These are phyloP conservation scores for Furcasterigmium sp. DNA, from an alignment of 2,329 filamentous ascomycete genomes.

Conservation along the genomic window DNA sequence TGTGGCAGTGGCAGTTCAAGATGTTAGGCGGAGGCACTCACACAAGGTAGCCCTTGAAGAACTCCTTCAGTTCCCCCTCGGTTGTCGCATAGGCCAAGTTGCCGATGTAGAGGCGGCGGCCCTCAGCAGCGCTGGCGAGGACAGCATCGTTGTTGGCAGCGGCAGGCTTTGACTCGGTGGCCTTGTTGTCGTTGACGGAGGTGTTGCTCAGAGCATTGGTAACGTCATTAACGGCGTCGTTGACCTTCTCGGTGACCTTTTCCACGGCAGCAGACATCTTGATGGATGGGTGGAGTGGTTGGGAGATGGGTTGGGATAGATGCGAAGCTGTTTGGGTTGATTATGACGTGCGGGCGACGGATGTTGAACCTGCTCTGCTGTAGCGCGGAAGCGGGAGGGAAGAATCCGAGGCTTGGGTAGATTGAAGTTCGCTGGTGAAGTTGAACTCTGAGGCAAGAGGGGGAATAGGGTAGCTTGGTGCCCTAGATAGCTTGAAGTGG, in stretches of 20 bases:
- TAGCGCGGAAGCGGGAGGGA: constrained; percentile 21
- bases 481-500: constrained; percentile 59
- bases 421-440: constrained; percentile 33
- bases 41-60: constrained; percentile 99
- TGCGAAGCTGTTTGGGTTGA: constrained; percentile 34
- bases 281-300: constrained; percentile 29
- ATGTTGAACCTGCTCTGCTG: constrained; percentile 29
- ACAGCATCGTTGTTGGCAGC: constrained; percentile 77
- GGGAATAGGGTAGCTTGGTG: constrained; percentile 81
- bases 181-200: constrained; percentile 57
- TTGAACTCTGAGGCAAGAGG: constrained; percentile 72
- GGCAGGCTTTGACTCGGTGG: constrained; percentile 36
- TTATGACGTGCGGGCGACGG: constrained; percentile 35
- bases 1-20: not conserved
- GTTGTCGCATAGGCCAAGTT: constrained; percentile 99
- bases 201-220: constrained; percentile 69
- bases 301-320: constrained; percentile 26
- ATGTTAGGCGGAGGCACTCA: constrained; percentile 51
- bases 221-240: constrained; percentile 70
- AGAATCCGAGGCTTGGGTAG: constrained; percentile 42
- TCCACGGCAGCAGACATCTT: constrained; percentile 84
- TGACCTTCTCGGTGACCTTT: constrained; percentile 64
- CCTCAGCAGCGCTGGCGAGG: constrained; percentile 95
- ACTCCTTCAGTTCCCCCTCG: constrained; percentile 99
- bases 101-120: constrained; percentile 98